Evolutionary conservation across 2,329 filamentous ascomycete genomes (phyloP), one percentile per base, ranked within the genome.

Genomic region (Ceratocystis alfenasii): DNA sequence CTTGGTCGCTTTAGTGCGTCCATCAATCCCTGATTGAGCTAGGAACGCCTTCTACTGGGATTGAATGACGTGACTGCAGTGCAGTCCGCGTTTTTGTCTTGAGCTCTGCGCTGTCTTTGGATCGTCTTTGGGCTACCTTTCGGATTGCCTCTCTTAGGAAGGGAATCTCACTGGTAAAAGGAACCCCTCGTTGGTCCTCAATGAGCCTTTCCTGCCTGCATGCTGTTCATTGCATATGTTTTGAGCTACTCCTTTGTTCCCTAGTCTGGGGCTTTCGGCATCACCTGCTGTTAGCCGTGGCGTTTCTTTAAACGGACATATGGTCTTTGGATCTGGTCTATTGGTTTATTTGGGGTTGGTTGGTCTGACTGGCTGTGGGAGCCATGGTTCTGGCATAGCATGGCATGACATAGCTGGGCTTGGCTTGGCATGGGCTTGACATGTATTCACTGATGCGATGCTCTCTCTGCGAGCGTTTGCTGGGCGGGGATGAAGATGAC

Each of bases 391-490:
- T 63, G 61, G 45, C 50, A 65, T 59, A 48, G 17, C 20, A 60
- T 59, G 50, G n/a, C 63, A 55, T 55, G 10, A 8, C 41, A 45
- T 33, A 12, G 10, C 36, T 3, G 3, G 36, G 10, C 36, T 15
- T 41, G 59, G n/a, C 62, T 36, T 64, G 33, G 33, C 46, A 65
- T 57, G 48, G 55, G 36, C 48, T 65, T 59, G 48, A 33, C 63
- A 28, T 65, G 63, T 57, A 60, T 60, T 57, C 50, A n/a, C 60
- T 46, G 60, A 62, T 44, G 44, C 36, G 36, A 44, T 46, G 45
- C 25, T 62, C 45, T 62, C 36, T 41, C 36, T 46, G 60, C 20
- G 33, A 45, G 59, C 59, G 17, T 41, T 41, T 15, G 22, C 53
- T 59, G 63, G 53, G 41, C n/a, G 63, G 50, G 50, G 63, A 59